phyloP scores from a whole-genome alignment of 139 green algal species.

The Mychonastes homosphaera region DNA sequence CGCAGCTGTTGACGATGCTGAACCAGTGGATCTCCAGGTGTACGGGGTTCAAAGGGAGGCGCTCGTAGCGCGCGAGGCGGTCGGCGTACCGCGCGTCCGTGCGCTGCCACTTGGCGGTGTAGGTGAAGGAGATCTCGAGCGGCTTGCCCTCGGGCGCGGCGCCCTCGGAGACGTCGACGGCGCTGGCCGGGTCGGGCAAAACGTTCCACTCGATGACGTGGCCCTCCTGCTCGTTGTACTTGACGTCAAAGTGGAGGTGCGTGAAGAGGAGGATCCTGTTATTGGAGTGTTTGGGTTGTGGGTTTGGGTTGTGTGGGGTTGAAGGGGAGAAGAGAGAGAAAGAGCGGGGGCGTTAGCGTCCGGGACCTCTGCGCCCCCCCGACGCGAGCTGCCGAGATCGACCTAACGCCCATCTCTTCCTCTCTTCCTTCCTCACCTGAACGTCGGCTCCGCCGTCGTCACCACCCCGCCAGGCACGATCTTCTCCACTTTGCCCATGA shows the following conservation, averaged over 20 bases:
- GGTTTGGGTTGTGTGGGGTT: too few species aligned
- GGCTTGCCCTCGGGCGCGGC: background rate
- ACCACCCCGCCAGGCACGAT: too few species aligned
- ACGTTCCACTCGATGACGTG: constrained; percentile 82
- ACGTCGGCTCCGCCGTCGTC: background rate
- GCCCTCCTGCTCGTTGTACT: constrained; percentile 73
- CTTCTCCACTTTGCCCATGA: constrained; percentile 65
- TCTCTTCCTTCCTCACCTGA: background rate
- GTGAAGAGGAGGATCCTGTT: constrained; percentile 64
- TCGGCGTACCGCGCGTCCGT: constrained; percentile 51
- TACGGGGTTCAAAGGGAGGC: constrained; percentile 70
- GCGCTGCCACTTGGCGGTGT: constrained; percentile 71
- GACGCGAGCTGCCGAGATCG: too few species aligned
- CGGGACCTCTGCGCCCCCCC: too few species aligned
- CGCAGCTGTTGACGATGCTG: background rate
- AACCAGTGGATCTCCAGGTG: constrained; percentile 66
- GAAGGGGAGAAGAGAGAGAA: too few species aligned
- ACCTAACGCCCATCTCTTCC: too few species aligned
- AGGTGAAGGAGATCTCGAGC: constrained; percentile 54
- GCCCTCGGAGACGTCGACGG: constrained; percentile 35
- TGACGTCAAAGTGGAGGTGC: constrained; percentile 90
- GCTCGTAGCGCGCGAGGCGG: constrained; percentile 79
- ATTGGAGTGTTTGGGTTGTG: too few species aligned
- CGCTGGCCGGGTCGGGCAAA: constrained; percentile 53
- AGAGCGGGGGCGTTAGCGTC: too few species aligned